A percentile compares a stretch with the other conserved stretches of the same genome.
These are phyloP conservation scores for Ajuga chamaepitys DNA, from an alignment of 257 asterid species.

Conservation along the genomic window DNA sequence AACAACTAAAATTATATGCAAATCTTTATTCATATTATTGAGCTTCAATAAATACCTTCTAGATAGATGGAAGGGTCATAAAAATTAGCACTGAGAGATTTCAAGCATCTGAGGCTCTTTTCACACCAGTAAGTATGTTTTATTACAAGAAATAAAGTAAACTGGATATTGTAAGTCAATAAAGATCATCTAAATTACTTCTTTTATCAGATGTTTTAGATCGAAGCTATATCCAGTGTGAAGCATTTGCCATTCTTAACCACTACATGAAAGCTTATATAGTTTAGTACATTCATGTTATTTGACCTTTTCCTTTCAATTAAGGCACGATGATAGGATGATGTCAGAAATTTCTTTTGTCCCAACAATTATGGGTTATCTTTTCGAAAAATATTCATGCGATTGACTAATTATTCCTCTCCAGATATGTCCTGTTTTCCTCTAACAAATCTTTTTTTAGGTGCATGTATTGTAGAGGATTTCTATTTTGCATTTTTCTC, in stretches of 20 bases:
- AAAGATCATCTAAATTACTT: neutral
- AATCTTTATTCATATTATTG: conserved; percentile 14
- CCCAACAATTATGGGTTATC: neutral
- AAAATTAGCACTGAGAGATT: conserved; percentile 94
- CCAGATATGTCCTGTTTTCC: too few relatives aligned
- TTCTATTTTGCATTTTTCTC: too few relatives aligned
- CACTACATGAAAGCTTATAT: neutral
- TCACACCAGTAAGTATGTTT: conserved; percentile 69
- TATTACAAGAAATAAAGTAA: conserved; percentile 7
- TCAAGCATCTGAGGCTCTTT: conserved; percentile 99
- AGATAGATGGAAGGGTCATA: conserved; percentile 94
- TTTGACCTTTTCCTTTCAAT: neutral
- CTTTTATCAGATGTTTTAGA: neutral
- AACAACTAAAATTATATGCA: conserved; percentile 7
- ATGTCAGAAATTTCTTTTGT: neutral
- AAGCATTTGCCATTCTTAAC: conserved; percentile 3
- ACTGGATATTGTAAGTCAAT: neutral
- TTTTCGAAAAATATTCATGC: too few relatives aligned
- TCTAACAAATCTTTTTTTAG: too few relatives aligned
- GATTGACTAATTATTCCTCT: too few relatives aligned
- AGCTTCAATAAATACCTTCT: conserved; percentile 54
- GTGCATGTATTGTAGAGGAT: too few relatives aligned
- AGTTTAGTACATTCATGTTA: neutral
- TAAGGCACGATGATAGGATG: neutral
- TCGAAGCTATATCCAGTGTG: neutral